Evolutionary conservation across 2,329 filamentous ascomycete species (phyloP).

Genomic region (Pestalotiopsis sp.): DNA sequence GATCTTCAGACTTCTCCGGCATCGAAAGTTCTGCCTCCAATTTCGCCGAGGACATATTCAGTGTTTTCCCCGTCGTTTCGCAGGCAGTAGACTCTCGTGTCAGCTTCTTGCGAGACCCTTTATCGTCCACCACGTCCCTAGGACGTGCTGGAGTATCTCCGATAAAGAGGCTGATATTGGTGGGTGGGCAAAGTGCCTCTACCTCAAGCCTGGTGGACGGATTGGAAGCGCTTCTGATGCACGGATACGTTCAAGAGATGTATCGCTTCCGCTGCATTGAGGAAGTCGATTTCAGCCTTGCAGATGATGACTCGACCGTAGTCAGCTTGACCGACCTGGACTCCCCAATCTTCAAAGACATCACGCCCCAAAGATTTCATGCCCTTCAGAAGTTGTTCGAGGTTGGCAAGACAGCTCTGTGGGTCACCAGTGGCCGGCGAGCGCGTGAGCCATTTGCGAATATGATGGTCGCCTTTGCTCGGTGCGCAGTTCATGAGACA

Average conservation of each 20-base stretch:
- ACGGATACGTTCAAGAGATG: neutral
- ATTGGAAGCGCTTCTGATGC: neutral
- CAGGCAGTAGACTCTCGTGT: conserved; percentile 21
- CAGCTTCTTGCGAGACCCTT: conserved; percentile 18
- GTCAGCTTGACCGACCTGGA: conserved; percentile 15
- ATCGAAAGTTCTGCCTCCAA: conserved; percentile 21
- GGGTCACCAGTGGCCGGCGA: conserved; percentile 26
- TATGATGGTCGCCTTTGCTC: conserved; percentile 26
- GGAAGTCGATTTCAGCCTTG: neutral
- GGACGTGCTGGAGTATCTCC: neutral
- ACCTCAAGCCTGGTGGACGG: neutral
- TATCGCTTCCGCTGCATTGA: neutral
- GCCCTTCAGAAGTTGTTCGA: conserved; percentile 20
- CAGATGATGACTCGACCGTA: neutral
- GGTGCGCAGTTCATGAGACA: conserved; percentile 20
- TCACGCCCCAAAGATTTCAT: conserved; percentile 10
- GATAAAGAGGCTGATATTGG: conserved; percentile 10
- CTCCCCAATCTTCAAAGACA: conserved; percentile 16
- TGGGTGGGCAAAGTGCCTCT: conserved; percentile 12
- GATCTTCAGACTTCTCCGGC: conserved; percentile 26
- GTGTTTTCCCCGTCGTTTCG: conserved; percentile 19
- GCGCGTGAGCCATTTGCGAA: conserved; percentile 24
- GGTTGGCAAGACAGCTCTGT: conserved; percentile 21
- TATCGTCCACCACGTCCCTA: neutral
- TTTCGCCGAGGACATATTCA: conserved; percentile 10